Evolutionary conservation across 495 filamentous ascomycete species (phyloP), one percentile per base, ranked within the genome.

Genomic region (Sordaria brevicollis): DNA sequence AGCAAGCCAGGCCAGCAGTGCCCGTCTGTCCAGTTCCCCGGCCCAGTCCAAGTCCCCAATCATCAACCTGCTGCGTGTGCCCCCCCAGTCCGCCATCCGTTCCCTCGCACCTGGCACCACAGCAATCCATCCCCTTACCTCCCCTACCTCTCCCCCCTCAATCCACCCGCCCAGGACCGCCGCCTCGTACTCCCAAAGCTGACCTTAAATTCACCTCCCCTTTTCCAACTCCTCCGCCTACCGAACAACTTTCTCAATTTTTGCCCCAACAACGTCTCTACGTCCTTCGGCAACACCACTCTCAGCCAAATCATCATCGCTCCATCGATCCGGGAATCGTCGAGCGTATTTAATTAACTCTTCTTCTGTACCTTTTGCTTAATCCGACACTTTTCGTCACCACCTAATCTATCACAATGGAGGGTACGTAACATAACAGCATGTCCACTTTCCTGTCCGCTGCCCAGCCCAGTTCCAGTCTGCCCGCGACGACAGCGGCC

Each of bases 201-300:
- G 79, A 84, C 82, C 83, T 83, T 80, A 82, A 84, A 84, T 81
- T 79, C 83, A 84, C 78, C 80, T 83, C 80, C 81, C 79, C 79
- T 81, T 80, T 75, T 78, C 79, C 81, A 78, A 78, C 79, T 81
- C 79, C 72, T 75, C 76, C 71, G 72, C 71, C 68, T 71, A 72
- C 35, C 57, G 70, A 71, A 73, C 72, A 80, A 77, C 76, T 73
- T 73, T 77, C 79, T 77, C 25, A 57, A 57, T 77, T 74, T 78
- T 74, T 74, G 74, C 75, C 74, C 80, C 67, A 78, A 78, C 74
- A 74, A 75, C 80, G 74, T 79, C 76, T 29, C 49, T 57, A 31
- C 49, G 49, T 57, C 49, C 11, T 57, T 5, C 49, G 49, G 49
- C 49, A 57, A 57, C 49, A 57, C 49, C 49, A 29, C 49, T 57